Base-by-base conservation (phyloP, 2,329 filamentous ascomycete species). In the Colletotrichum noveboracense region DNA sequence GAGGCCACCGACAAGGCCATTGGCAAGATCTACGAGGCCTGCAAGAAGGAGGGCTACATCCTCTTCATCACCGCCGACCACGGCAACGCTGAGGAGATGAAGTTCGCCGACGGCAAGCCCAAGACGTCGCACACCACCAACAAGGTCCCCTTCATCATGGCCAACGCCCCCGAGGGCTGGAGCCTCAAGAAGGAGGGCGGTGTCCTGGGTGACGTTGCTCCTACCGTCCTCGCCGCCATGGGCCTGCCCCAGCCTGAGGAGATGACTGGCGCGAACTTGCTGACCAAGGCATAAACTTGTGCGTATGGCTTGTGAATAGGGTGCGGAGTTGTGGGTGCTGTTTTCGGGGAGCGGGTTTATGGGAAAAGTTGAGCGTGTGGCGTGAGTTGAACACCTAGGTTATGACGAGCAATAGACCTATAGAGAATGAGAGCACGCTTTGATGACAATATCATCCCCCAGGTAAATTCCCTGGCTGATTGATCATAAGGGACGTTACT, bases 81-180 rank as follows among this genome's bases (percentile, higher is more conserved):
- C 87, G 97, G 96, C 82, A 99, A 99, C 83, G 97, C 97, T 73
- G 97, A 99, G 89, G 97, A 99, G 89, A 99, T 99, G 97, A 94
- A 98, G 87, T 98, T 96, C 83, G 89, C 95, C 80, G 95, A 98
- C 84, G 96, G 96, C 84, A 98, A 95, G 84, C 97, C 97, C 81
- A 99, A 99, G 92, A 99, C 97, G 10, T 96, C 95, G 67, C 97
- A 99, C 90, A 99, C 97, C 61, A 96, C 94, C 79, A 99, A 99
- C 91, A 97, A 97, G 86, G 97, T 99, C 69, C 97, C 97, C 12
- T 96, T 99, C 84, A 92, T 98, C 86, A 98, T 99, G 96, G 95
- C 96, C 84, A 99, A 98, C 84, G 96, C 96, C 10, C 97, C 97
- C 55, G 91, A 94, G 83, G 94, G 95, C 80, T 98, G 94, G 93